Evolutionary conservation across 2,329 filamentous ascomycete genomes (phyloP), one percentile per base, ranked within the genome.

Genomic region (Trichophyton mentagrophytes): DNA sequence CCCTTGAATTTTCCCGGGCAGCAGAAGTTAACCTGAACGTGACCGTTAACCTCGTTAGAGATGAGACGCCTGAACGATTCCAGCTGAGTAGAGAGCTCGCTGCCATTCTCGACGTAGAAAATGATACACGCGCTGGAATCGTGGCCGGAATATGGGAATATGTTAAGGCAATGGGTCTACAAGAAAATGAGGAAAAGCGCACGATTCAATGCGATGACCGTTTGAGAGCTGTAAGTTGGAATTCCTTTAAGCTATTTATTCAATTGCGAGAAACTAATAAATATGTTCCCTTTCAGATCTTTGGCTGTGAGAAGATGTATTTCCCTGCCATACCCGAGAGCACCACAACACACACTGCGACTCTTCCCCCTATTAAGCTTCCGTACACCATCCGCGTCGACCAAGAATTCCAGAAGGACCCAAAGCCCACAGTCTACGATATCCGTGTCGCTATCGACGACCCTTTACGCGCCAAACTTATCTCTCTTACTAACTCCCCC

Each of bases 141-240:
- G 85, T 96, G 30, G 89, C 95, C 80, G 91, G 88, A 13, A 82
- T 99, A 36, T 99, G 91, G 90, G 91, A 96, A 71, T 99, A 99
- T 69, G 88, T 96, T 66, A 86, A 89, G 67, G 80, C 88, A 20
- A 88, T 89, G 79, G 85, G 86, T 17, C 78, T 99, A 55, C 90
- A 95, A 72, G 92, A 96, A 71, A 91, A 96, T 65, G 92, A 97
- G 63, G 93, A 99, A 71, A 93, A 93, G 77, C 84, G 93, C 64
- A 88, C 88, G 63, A 92, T 99, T 67, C 86, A 89, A 44, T 97
- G 93, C 70, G 92, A 99, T 70, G 87, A 91, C 49, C 80, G 86
- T 55, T 73, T 99, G 59, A 87, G 83, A 75, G 84, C 83, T 73
- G 90, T 95, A 76, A 69, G 82, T 72, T 40, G 15, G 15, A 15